phyloP scores from a whole-genome alignment of 1,284 basidiomycete species.

The Ustilago trichophora region DNA sequence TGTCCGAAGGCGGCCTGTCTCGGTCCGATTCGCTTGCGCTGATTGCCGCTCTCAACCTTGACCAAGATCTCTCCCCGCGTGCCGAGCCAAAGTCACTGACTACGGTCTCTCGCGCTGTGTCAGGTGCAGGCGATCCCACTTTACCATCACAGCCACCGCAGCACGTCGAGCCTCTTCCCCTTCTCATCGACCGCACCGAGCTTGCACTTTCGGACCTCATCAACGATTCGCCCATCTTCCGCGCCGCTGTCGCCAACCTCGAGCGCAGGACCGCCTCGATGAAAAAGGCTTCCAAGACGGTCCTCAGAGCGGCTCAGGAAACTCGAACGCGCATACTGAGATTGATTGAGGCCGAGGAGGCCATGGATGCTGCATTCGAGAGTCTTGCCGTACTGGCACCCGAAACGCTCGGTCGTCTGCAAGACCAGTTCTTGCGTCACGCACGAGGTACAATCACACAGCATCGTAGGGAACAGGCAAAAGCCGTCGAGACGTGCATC shows the following conservation, averaged over 20 bases:
- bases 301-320: constrained; percentile 38
- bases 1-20: not conserved
- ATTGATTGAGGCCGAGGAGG: constrained; percentile 36
- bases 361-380: constrained; percentile 35
- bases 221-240: constrained; percentile 54
- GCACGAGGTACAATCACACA: constrained; percentile 17
- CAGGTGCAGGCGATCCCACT: not conserved
- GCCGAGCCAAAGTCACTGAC: not conserved
- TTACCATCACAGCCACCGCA: not conserved
- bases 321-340: constrained; percentile 15
- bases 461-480: constrained; percentile 21
- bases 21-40: constrained; percentile 28
- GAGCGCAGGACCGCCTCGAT: constrained; percentile 45
- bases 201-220: constrained; percentile 38
- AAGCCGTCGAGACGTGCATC: constrained; percentile 28
- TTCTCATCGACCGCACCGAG: constrained; percentile 50
- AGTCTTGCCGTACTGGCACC: constrained; percentile 28
- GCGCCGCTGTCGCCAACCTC: constrained; percentile 54
- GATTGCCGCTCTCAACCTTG: constrained; percentile 30
- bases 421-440: constrained; percentile 8
- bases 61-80: not conserved
- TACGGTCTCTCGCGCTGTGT: not conserved
- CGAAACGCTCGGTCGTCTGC: constrained; percentile 32
- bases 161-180: not conserved
- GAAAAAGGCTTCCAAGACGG: constrained; percentile 41